Base-by-base conservation (phyloP, 495 filamentous ascomycete species). In the Achaetomiella virescens region DNA sequence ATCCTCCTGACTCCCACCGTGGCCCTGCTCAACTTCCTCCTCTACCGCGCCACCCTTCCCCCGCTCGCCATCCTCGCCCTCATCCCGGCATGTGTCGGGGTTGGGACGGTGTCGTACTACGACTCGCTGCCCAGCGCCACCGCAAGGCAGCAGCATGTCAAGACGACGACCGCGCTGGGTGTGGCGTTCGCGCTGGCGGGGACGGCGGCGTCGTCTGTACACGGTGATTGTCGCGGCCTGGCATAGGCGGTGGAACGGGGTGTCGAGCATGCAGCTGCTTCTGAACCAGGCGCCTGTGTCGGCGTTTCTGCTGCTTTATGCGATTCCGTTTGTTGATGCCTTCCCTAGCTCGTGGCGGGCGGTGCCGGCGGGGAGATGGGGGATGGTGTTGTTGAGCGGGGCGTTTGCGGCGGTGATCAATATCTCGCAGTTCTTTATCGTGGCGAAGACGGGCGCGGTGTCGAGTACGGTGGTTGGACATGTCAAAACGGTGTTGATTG, bases 381-480 rank as follows among this genome's bases (percentile, higher is more conserved):
- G 75, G 17, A 70, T 84, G 75, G 78, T 85, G 24, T 35, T 76
- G 40, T 71, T 82, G 71, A 79, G 78, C 58, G 85, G 85, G 8
- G 45, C 81, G 14, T 82, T 83, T 54, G 86, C 86, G 3, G 80
- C 78, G 25, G 68, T 88, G 18, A 84, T 90, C 61, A 89, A 89
- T 63, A 73, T 88, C 45, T 85, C 82, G 8, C 85, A 88, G 61
- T 89, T 89, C 62, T 86, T 86, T 62, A 88, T 90, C 59, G 82
- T 89, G 36, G 84, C 81, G 22, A 80, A 80, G 40, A 82, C 84
- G 1, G 86, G 86, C 0, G 79, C 86, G 5, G 83, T 89, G 8
- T 84, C 81, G 21, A 86, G 83, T 52, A 88, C 85, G 0, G 84
- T 90, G 11, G 81, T 89, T 3, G 86, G 86, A 0, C 85, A 89